Percentiles rank a stretch among this genome's conserved stretches.
phyloP scores from a whole-genome alignment of 2,329 filamentous ascomycete genomes.

The Pestalotiopsis fici region DNA sequence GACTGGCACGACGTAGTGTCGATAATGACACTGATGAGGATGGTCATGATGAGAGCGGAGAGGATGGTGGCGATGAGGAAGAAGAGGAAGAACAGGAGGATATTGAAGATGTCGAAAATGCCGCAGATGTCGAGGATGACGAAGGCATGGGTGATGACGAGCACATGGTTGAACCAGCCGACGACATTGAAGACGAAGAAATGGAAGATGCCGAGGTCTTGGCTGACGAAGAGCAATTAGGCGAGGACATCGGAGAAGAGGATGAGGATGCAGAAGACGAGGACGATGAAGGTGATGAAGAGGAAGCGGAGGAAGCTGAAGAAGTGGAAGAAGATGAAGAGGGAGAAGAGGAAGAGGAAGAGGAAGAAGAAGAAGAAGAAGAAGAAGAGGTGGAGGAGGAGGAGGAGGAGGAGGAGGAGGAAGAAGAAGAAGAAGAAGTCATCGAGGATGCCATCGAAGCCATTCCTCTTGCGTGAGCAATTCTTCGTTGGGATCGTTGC shows the following conservation, averaged over 20 bases:
- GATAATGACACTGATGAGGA: slow-evolving; percentile 19
- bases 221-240: slow-evolving; percentile 15
- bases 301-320: not conserved
- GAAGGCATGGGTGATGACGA: slow-evolving; percentile 13
- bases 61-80: slow-evolving; percentile 16
- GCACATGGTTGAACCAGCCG: slow-evolving; percentile 15
- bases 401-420: not conserved
- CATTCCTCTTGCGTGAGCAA: not conserved
- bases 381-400: not conserved
- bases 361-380: slow-evolving; percentile 13
- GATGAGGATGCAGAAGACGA: slow-evolving; percentile 1
- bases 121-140: slow-evolving; percentile 12
- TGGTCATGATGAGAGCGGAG: slow-evolving; percentile 17
- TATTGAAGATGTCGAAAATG: slow-evolving; percentile 15
- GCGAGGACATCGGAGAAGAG: slow-evolving; percentile 20
- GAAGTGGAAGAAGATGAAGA: not conserved
- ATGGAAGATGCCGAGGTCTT: slow-evolving; percentile 3
- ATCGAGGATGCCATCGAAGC: not conserved
- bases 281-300: not conserved
- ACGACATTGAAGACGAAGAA: not conserved
- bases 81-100: slow-evolving; percentile 23
- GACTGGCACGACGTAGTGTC: slow-evolving; percentile 34
- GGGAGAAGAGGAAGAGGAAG: not conserved
- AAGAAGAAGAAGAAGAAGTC: not conserved
- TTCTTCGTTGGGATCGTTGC: not conserved